Evolutionary conservation across 768 basidiomycete genomes (phyloP).

Genomic region (Sistotremastrum suecicum): DNA sequence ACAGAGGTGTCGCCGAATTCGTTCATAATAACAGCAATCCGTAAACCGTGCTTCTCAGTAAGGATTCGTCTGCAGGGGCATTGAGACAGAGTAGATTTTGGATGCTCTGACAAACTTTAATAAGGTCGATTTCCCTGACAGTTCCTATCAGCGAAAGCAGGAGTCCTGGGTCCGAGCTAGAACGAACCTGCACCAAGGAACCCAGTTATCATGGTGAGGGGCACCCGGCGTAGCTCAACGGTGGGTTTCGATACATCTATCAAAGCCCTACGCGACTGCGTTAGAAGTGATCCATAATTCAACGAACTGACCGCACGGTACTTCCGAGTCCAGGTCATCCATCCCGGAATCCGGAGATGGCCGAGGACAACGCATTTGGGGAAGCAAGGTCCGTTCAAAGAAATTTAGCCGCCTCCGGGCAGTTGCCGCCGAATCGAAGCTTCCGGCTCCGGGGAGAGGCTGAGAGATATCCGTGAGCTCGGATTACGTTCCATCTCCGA

Average conservation of each 20-base stretch:
- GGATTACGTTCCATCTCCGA: too few relatives aligned
- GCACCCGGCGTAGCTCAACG: slow-evolving; percentile 30
- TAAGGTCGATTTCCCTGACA: slow-evolving; percentile 74
- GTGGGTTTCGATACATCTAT: background rate
- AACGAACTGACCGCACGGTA: too few relatives aligned
- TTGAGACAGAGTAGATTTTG: background rate
- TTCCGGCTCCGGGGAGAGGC: too few relatives aligned
- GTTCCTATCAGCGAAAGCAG: background rate
- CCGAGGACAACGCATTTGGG: too few relatives aligned
- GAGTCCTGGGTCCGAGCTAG: background rate
- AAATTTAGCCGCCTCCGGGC: too few relatives aligned
- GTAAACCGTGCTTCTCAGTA: slow-evolving; percentile 86
- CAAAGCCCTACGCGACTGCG: background rate
- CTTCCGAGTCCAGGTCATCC: too few relatives aligned
- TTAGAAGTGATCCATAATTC: too few relatives aligned
- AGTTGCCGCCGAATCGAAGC: too few relatives aligned
- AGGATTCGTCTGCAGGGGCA: slow-evolving; percentile 55
- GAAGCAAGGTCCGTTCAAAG: too few relatives aligned
- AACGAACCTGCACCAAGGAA: slow-evolving; percentile 58
- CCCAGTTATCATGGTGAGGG: slow-evolving; percentile 88
- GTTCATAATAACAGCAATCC: slow-evolving; percentile 97
- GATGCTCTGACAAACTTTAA: slow-evolving; percentile 40
- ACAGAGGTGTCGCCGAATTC: slow-evolving; percentile 95
- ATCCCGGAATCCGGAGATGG: too few relatives aligned
- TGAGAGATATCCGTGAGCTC: too few relatives aligned